Base-by-base conservation (phyloP, 306 rosid species). In the Prunus mira region DNA sequence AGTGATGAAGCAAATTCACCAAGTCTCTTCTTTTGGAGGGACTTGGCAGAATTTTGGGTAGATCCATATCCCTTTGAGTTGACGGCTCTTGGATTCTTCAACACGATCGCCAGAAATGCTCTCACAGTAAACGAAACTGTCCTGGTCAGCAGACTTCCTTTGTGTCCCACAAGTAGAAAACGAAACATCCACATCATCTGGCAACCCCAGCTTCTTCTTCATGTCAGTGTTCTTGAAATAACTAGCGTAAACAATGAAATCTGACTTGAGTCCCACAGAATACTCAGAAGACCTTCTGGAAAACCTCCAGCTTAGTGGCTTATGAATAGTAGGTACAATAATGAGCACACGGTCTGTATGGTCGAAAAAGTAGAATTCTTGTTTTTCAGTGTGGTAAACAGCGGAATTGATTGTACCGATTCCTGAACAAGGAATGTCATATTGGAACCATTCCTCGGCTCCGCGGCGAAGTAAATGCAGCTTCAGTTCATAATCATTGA, bases 1-100 rank as follows among this genome's bases (percentile, higher is more conserved):
- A 68, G 11, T 12, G 18, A 68, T 13, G 14, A 22, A 46, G 47
- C 10, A 19, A n/a, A 27, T 7, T 56, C 47, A 77, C 84, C 84
- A 86, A 9, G 3, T 65, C 45, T 50, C 78, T 56, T 18, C 51
- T 12, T 70, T 64, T 63, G 63, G 74, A 30, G 65, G 30, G 46
- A 38, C 18, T n/a, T 56, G 71, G 30, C 62, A 25, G 66, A 77
- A 65, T 32, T 69, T 79, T n/a, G 86, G 84, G 34, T 77, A 82
- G 58, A 80, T 71, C 89, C 87, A 86, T 3, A 80, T 77, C 10
- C 81, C 85, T 81, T 75, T 82, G 12, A 82, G 56, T n/a, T 27
- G 61, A 3, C 30, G 73, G 13, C 1, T 24, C 38, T 19, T 20
- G 47, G 72, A 30, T 22, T 4, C 72, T 1, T 60, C 69, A 51